phyloP scores from a whole-genome alignment of 305 asterid species.

The Fraxinus xanthoxyloides region DNA sequence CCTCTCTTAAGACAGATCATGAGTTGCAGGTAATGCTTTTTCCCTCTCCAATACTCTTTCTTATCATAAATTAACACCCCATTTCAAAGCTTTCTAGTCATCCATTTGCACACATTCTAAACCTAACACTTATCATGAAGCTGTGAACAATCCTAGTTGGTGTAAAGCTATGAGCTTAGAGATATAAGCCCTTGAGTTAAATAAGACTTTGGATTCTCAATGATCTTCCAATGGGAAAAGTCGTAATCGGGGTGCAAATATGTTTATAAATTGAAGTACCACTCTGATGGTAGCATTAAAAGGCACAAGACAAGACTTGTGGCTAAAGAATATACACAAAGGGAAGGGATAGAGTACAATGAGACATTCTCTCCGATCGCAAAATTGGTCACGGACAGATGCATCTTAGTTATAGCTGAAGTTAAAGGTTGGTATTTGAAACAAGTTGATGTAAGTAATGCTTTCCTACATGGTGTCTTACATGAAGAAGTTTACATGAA shows the following conservation, averaged over 20 bases:
- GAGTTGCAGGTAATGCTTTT: background rate
- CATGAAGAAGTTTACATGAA: too few relatives aligned
- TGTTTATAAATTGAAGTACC: background rate
- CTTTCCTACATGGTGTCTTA: background rate
- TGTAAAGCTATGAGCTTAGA: background rate
- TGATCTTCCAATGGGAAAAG: background rate
- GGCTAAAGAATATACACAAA: background rate
- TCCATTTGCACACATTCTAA: background rate
- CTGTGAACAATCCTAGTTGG: background rate
- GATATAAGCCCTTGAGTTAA: background rate
- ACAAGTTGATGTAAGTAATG: background rate
- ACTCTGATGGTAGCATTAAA: background rate
- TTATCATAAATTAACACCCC: background rate
- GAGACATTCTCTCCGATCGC: background rate
- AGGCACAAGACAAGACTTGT: background rate
- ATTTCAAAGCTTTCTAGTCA: background rate
- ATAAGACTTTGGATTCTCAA: background rate
- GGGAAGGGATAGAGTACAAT: background rate
- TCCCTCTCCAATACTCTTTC: background rate
- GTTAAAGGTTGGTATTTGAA: background rate
- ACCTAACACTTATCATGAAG: background rate
- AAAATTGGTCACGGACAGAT: background rate
- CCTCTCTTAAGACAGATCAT: background rate
- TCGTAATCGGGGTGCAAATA: background rate
- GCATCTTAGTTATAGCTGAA: background rate